Conservation (phyloP, 2,329 filamentous ascomycete species). For the Purpureocillium takamizusanense region DNA sequence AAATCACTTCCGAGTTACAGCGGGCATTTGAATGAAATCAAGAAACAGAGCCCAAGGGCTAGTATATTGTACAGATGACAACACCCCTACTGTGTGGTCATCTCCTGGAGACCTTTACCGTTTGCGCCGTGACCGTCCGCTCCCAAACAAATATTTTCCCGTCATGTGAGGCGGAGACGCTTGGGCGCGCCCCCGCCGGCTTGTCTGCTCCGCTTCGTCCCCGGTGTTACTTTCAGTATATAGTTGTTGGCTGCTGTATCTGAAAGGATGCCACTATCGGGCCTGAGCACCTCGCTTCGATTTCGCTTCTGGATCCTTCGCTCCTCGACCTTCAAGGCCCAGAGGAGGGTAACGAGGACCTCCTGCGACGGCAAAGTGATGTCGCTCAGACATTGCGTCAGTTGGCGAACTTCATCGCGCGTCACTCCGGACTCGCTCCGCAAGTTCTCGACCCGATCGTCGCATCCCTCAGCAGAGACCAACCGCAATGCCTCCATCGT, state of each 20-base stretch:
- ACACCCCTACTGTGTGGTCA: background rate
- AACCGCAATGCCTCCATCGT: slow-evolving; percentile 66
- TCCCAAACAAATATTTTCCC: slow-evolving; percentile 5
- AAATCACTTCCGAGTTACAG: no score
- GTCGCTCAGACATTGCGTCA: slow-evolving; percentile 26
- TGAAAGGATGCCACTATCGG: slow-evolving; percentile 14
- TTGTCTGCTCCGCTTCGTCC: slow-evolving; percentile 11
- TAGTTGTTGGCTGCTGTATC: slow-evolving; percentile 13
- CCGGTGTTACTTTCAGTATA: slow-evolving; percentile 12
- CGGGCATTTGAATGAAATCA: background rate
- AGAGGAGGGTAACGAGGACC: slow-evolving; percentile 37
- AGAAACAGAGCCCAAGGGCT: slow-evolving; percentile 1
- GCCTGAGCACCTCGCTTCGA: slow-evolving; percentile 11
- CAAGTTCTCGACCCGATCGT: slow-evolving; percentile 33
- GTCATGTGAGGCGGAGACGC: slow-evolving; percentile 13
- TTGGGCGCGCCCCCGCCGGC: slow-evolving; percentile 7
- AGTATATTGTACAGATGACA: slow-evolving; percentile 3
- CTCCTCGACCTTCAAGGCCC: slow-evolving; percentile 34
- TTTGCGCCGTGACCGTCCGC: slow-evolving; percentile 7
- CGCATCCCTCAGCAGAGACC: slow-evolving; percentile 46
- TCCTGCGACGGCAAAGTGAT: slow-evolving; percentile 36
- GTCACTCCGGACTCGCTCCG: slow-evolving; percentile 21
- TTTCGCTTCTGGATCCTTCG: slow-evolving; percentile 18
- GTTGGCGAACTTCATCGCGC: slow-evolving; percentile 26
- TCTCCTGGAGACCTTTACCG: slow-evolving; percentile 4